Evolutionary conservation across 192 early-diverging fungal species (phyloP), one percentile per base, ranked within the genome.

Genomic region (Coemansia umbellata): DNA sequence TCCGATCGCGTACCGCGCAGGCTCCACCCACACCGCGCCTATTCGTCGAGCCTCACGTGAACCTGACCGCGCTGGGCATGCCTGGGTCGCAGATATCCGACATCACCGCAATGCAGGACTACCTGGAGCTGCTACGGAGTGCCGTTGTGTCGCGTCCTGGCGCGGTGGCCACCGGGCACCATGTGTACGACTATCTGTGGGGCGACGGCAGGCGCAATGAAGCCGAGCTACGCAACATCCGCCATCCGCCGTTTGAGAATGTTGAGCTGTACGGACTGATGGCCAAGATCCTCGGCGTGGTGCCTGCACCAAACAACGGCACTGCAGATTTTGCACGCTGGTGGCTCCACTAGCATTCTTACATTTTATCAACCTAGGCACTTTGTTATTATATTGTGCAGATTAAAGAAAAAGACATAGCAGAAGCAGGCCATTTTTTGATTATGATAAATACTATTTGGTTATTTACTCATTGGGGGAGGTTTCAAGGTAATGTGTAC

Each of bases 191-290:
- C 19, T 14, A 19, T 9, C 15, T 61, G 32, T 74, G 71, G 71
- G 71, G 64, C 26, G 71, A 74, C 6, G 14, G 8, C 9, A 27
- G 40, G 9, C 28, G 66, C n/a, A 35, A 30, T 31, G 47, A 63
- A 13, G 22, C 32, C 0, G 18, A 5, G 14, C 37, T 74, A 50
- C 53, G 58, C 19, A 58, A 61, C 24, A 58, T 63, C 23, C 51
- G 79, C 3, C 63, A 69, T 33, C 81, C 79, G 33, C 58, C 77
- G 2, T 88, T 92, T 50, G 47, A 58, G 30, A 93, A 93, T 60
- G 76, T 82, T 5, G 88, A 92, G 58, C 47, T 93, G 26, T 93
- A 91, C 55, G 71, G 66, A 5, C 60, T 93, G 26, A 54, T 93
- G 37, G 37, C 79, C 4, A 49, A 63, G 8, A 59, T 91, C 18